Evolutionary conservation across 345 rosid species (phyloP).

Genomic region (Streptanthus diversifolius): DNA sequence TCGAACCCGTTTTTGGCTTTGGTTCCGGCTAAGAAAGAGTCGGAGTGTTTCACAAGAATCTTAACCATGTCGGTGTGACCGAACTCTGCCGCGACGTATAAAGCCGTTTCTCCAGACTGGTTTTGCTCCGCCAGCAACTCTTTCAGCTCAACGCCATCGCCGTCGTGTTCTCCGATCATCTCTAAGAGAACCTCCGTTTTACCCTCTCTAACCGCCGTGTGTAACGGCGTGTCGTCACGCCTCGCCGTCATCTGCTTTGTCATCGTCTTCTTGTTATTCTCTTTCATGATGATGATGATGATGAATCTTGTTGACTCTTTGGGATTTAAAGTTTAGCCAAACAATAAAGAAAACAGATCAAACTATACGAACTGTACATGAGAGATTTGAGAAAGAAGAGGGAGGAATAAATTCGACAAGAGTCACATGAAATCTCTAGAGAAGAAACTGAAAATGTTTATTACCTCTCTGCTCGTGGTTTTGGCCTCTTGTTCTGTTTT

Average conservation of each 20-base stretch:
- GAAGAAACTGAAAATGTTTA: conserved; percentile 1
- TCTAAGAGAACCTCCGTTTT: conserved; percentile 46
- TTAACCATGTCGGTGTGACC: conserved; percentile 61
- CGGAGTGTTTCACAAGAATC: conserved; percentile 58
- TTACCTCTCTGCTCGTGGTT: conserved; percentile 15
- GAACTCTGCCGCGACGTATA: conserved; percentile 78
- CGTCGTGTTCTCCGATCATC: conserved; percentile 40
- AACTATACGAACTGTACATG: neutral
- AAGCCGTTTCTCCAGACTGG: conserved; percentile 78
- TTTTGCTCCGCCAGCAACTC: conserved; percentile 59
- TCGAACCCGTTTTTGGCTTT: conserved; percentile 83
- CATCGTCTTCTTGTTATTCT: conserved; percentile 47
- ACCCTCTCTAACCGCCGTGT: conserved; percentile 63
- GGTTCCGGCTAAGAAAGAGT: conserved; percentile 49
- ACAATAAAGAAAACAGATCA: conserved; percentile 5
- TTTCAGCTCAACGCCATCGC: conserved; percentile 43
- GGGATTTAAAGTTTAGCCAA: neutral
- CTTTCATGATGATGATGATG: conserved; percentile 14
- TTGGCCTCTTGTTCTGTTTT: conserved; percentile 28
- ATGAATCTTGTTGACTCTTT: neutral
- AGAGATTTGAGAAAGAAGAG: neutral
- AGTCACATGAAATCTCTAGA: conserved; percentile 19
- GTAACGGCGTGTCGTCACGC: conserved; percentile 70
- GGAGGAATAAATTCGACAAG: conserved; percentile 20
- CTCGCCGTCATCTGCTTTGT: conserved; percentile 64